phyloP scores from a whole-genome alignment of 768 basidiomycete species.

The Epithele typhae region DNA sequence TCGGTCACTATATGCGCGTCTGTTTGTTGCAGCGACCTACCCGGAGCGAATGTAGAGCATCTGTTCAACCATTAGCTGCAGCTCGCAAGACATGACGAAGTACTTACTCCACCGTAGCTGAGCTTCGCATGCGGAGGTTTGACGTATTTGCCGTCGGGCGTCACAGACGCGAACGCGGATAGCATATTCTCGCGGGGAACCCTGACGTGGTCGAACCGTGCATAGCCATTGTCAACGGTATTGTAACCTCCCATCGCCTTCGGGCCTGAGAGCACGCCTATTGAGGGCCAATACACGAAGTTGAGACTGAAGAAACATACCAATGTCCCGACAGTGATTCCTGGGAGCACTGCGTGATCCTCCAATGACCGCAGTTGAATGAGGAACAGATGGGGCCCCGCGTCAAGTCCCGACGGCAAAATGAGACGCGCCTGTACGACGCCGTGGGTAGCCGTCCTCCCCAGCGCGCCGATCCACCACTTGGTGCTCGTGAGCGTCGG shows the following conservation, averaged over 20 bases:
- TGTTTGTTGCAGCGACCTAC: constrained; percentile 31
- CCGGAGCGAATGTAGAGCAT: constrained; percentile 71
- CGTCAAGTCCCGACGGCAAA: constrained; percentile 51
- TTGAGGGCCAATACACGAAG: too few species aligned
- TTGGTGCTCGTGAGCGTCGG: constrained; percentile 72
- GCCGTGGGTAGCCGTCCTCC: constrained; percentile 70
- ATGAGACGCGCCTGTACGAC: constrained; percentile 74
- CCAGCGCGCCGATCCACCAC: constrained; percentile 80
- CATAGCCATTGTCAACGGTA: constrained; percentile 64
- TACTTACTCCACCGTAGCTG: constrained; percentile 71
- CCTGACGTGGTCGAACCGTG: constrained; percentile 57
- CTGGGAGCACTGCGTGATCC: constrained; percentile 54
- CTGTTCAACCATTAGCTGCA: constrained; percentile 31
- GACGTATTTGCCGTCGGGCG: constrained; percentile 58
- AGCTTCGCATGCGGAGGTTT: constrained; percentile 69
- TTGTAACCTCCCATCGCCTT: constrained; percentile 49
- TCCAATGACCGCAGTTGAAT: constrained; percentile 64
- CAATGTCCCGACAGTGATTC: constrained; percentile 66
- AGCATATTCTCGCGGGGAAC: constrained; percentile 73
- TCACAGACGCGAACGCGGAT: constrained; percentile 67
- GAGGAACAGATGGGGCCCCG: constrained; percentile 75
- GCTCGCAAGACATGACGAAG: background rate
- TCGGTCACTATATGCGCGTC: background rate
- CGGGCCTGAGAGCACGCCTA: constrained; percentile 40
- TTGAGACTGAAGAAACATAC: too few species aligned